A percentile compares a stretch with the other conserved stretches of the same genome.
These are phyloP conservation scores for Hyaloscypha hepaticicola DNA, from an alignment of 495 filamentous ascomycete genomes.

Conservation along the genomic window DNA sequence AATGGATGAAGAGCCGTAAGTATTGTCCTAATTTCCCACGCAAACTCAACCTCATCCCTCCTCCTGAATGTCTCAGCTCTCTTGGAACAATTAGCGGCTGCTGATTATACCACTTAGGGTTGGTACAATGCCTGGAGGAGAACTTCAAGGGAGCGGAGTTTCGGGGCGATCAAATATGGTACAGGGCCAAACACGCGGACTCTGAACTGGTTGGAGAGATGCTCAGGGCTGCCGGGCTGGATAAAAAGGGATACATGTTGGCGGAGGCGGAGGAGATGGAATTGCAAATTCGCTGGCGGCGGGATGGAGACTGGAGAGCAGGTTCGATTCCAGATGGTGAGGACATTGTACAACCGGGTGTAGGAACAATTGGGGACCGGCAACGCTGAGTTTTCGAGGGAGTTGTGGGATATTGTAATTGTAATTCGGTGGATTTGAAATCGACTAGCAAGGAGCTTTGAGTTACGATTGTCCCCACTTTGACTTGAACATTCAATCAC, in stretches of 20 bases:
- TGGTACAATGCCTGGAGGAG: neutral
- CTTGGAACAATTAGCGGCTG: too few relatives aligned
- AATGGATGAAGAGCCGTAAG: neutral
- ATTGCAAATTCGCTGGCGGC: slow-evolving; percentile 21
- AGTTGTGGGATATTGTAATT: neutral
- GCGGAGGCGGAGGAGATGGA: slow-evolving; percentile 8
- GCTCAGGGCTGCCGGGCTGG: slow-evolving; percentile 28
- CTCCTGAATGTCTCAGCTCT: too few relatives aligned
- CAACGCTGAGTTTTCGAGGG: neutral
- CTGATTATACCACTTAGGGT: too few relatives aligned
- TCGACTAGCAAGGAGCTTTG: too few relatives aligned
- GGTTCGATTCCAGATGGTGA: slow-evolving; percentile 8
- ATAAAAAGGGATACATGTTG: slow-evolving; percentile 24
- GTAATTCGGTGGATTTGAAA: neutral
- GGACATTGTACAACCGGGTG: neutral
- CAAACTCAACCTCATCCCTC: too few relatives aligned
- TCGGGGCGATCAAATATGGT: neutral
- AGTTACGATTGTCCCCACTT: too few relatives aligned
- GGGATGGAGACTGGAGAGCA: slow-evolving; percentile 19
- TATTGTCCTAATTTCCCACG: too few relatives aligned
- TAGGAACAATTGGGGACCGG: neutral
- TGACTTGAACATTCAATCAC: neutral
- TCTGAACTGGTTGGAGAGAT: slow-evolving; percentile 12
- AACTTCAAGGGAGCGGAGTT: slow-evolving; percentile 6
- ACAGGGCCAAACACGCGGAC: slow-evolving; percentile 3